phyloP scores from a whole-genome alignment of 352 stramenopile species.

The Ophiocytium majus region DNA sequence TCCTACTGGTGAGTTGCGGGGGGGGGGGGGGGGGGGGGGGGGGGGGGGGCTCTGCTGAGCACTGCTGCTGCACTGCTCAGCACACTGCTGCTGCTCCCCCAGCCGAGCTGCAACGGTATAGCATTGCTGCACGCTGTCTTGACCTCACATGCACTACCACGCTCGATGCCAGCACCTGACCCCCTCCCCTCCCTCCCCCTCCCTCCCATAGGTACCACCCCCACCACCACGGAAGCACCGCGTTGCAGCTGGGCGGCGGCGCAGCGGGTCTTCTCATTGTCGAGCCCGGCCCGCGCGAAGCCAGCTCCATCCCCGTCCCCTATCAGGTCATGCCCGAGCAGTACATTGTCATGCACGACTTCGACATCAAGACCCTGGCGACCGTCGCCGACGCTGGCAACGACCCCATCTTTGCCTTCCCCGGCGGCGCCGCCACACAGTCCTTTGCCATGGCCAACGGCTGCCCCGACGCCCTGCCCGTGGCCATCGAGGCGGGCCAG shows the following conservation, averaged over 20 bases:
- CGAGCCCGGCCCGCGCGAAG: constrained; percentile 25
- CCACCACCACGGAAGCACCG: constrained; percentile 47
- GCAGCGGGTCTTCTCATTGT: constrained; percentile 46
- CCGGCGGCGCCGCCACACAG: neutral
- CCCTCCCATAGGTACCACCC: constrained; percentile 49
- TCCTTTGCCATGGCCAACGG: constrained; percentile 30
- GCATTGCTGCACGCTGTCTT: too few species aligned
- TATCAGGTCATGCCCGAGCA: constrained; percentile 37
- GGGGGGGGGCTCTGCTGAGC: too few species aligned
- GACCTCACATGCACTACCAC: too few species aligned
- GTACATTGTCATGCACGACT: constrained; percentile 9
- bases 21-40: too few species aligned
- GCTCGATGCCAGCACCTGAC: too few species aligned
- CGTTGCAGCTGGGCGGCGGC: constrained; percentile 45
- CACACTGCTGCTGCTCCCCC: too few species aligned
- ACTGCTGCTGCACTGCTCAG: too few species aligned
- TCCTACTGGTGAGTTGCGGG: neutral
- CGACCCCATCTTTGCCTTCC: neutral
- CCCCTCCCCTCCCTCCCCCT: neutral
- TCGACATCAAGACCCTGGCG: neutral
- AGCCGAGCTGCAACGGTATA: too few species aligned
- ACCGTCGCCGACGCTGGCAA: neutral
- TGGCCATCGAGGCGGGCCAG: constrained; percentile 34
- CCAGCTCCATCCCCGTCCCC: neutral
- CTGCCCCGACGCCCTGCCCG: constrained; percentile 15